Conservation (phyloP, 2,329 filamentous ascomycete species). For the Monosporascus ibericus region DNA sequence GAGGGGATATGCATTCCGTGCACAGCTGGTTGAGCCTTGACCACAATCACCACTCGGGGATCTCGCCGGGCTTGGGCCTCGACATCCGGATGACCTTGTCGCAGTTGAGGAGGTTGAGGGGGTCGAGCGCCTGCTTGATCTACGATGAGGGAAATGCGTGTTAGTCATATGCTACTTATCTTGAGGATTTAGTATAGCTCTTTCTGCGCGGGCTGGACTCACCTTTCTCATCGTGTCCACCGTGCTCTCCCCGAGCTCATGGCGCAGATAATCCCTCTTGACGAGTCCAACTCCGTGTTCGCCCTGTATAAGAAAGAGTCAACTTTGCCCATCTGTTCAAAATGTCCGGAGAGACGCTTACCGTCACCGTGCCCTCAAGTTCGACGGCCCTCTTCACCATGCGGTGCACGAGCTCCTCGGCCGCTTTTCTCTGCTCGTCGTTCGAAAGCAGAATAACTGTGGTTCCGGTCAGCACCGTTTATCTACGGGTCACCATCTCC, state of each 20-base stretch:
- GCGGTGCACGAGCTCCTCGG: conserved; percentile 67
- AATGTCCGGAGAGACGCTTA: conserved; percentile 23
- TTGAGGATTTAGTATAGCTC: not conserved
- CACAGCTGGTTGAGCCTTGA: too few relatives aligned
- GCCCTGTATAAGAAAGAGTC: conserved; percentile 38
- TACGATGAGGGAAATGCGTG: conserved; percentile 23
- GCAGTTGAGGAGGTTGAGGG: conserved; percentile 62
- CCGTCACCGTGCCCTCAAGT: conserved; percentile 77
- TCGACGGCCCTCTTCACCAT: conserved; percentile 85
- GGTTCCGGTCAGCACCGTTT: conserved; percentile 5
- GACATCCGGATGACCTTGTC: conserved; percentile 64
- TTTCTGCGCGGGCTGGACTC: conserved; percentile 17
- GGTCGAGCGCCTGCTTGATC: conserved; percentile 78
- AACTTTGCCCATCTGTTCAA: not conserved
- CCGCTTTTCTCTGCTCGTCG: conserved; percentile 58
- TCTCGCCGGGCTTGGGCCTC: conserved; percentile 42
- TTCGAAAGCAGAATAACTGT: conserved; percentile 53
- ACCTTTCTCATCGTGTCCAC: conserved; percentile 81
- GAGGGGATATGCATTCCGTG: too few relatives aligned
- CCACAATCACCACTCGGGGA: conserved; percentile 35
- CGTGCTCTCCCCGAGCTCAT: conserved; percentile 68
- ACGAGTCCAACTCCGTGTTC: conserved; percentile 81
- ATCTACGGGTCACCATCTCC: not conserved
- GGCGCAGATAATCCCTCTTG: conserved; percentile 75
- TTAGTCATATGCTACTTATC: conserved; percentile 3